These are phyloP conservation scores for Aspergillus sp. DNA, from an alignment of 2,329 filamentous ascomycete genomes.

Conservation along the genomic window DNA sequence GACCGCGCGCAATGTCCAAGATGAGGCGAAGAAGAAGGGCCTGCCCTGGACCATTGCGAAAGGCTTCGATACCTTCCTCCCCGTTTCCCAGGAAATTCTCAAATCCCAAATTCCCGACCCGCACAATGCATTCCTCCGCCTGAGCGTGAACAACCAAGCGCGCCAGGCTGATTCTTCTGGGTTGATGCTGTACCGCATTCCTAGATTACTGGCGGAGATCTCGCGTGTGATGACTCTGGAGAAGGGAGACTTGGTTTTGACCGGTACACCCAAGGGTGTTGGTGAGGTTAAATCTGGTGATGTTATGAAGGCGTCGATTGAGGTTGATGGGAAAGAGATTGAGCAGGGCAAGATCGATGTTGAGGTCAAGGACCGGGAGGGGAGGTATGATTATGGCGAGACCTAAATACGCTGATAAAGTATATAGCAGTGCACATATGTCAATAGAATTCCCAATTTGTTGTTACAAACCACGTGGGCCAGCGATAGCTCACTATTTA, in stretches of 20 bases:
- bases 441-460: not conserved
- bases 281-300: conserved; percentile 83
- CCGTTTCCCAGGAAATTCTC: conserved; percentile 76
- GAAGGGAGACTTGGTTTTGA: conserved; percentile 87
- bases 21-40: conserved; percentile 95
- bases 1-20: conserved; percentile 93
- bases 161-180: conserved; percentile 86
- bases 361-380: conserved; percentile 72
- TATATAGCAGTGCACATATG: conserved; percentile 7
- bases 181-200: conserved; percentile 91
- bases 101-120: conserved; percentile 81
- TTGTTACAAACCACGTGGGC: not conserved
- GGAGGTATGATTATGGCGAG: conserved; percentile 74
- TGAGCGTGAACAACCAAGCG: conserved; percentile 76
- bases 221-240: conserved; percentile 92
- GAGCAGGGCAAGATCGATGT: conserved; percentile 85
- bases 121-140: conserved; percentile 81
- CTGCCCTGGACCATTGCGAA: conserved; percentile 96
- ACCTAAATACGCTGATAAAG: conserved; percentile 47
- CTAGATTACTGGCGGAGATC: conserved; percentile 84
- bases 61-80: conserved; percentile 96
- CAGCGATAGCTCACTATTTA: not conserved
- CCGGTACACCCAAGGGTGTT: conserved; percentile 96
- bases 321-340: conserved; percentile 76
- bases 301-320: conserved; percentile 79